Evolutionary conservation across 1,284 basidiomycete genomes (phyloP).

Genomic region (Leucoagaricus sp.): DNA sequence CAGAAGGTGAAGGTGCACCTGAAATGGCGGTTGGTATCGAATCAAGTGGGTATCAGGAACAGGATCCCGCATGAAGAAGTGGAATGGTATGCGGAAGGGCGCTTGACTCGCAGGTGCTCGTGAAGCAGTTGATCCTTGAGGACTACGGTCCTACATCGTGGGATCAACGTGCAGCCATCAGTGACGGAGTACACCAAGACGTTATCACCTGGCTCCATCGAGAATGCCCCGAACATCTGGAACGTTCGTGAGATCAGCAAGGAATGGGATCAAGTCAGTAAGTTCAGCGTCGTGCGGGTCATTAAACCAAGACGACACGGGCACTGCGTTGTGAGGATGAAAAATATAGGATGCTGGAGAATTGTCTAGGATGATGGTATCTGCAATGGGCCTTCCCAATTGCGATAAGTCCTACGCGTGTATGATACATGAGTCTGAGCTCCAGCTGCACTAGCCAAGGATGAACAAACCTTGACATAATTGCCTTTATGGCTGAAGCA

Average conservation of each 20-base stretch:
- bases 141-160: constrained; percentile 7
- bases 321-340: constrained; percentile 98
- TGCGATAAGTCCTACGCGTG: constrained; percentile 88
- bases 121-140: constrained; percentile 1
- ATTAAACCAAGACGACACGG: constrained; percentile 99
- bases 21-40: constrained; percentile 9
- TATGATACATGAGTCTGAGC: constrained; percentile 1
- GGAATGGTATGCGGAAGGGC: neutral
- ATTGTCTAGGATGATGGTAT: constrained; percentile 98
- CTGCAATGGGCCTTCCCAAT: constrained; percentile 88
- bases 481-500: constrained; percentile 99
- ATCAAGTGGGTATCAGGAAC: constrained; percentile 6
- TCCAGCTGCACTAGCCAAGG: neutral
- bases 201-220: constrained; percentile 67
- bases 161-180: constrained; percentile 10
- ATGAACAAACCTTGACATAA: constrained; percentile 85
- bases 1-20: neutral
- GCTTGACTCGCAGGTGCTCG: constrained; percentile 4
- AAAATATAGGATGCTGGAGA: constrained; percentile 99
- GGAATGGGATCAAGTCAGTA: constrained; percentile 93
- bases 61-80: neutral
- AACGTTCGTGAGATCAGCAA: constrained; percentile 83
- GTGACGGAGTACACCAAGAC: neutral
- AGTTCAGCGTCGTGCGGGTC: constrained; percentile 97
- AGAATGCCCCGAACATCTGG: constrained; percentile 93